Percentiles rank a stretch among this genome's conserved stretches.
Conservation (phyloP, 495 filamentous ascomycete genomes). For the Aspergillus hancockii region DNA sequence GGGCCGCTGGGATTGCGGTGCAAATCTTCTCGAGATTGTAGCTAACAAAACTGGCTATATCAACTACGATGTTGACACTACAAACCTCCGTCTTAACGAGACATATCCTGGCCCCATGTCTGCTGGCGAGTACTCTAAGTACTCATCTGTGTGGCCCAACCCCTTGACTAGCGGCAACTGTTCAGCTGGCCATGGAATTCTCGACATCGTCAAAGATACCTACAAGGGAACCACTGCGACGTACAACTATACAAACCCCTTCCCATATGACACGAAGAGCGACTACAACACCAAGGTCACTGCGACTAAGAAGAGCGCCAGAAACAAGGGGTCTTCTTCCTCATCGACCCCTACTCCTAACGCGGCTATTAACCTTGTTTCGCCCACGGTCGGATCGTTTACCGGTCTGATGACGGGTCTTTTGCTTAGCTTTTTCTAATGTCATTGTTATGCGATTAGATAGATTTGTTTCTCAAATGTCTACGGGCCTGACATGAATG, state of each 20-base stretch:
- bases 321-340: conserved; percentile 6
- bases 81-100: conserved; percentile 44
- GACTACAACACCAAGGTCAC: conserved; percentile 36
- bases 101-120: conserved; percentile 52
- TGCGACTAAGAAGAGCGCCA: conserved; percentile 25
- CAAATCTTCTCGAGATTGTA: conserved; percentile 65
- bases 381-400: not conserved
- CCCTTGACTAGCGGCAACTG: conserved; percentile 41
- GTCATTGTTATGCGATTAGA: not conserved
- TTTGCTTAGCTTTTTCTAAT: conserved; percentile 1
- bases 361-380: not conserved
- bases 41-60: conserved; percentile 58
- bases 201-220: conserved; percentile 42
- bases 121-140: conserved; percentile 32
- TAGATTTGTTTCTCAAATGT: not conserved
- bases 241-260: conserved; percentile 47
- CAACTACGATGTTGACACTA: conserved; percentile 50
- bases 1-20: conserved; percentile 71
- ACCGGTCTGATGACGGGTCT: not conserved
- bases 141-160: conserved; percentile 40
- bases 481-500: not conserved
- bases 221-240: conserved; percentile 35
- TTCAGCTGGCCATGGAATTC: conserved; percentile 49
- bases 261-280: conserved; percentile 38
- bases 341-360: conserved; percentile 9